Evolutionary conservation across 2,329 filamentous ascomycete genomes (phyloP).

Genomic region (Colletotrichum plurivorum): DNA sequence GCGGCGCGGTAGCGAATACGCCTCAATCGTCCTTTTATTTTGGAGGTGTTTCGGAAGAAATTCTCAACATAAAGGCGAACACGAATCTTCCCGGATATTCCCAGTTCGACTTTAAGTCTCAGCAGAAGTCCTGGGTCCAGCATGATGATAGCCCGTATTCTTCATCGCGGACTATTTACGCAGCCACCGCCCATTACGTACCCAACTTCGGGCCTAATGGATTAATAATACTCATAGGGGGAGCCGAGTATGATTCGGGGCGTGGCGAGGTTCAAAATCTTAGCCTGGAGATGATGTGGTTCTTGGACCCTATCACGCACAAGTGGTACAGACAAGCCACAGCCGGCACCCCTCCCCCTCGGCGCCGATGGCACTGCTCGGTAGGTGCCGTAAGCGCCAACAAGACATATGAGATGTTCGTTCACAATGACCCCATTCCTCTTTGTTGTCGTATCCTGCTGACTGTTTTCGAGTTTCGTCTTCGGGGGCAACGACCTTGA

Average conservation of each 20-base stretch:
- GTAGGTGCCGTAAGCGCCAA: slow-evolving; percentile 14
- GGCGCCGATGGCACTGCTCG: slow-evolving; percentile 13
- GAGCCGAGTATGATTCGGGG: neutral
- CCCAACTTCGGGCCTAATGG: slow-evolving; percentile 25
- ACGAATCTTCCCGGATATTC: neutral
- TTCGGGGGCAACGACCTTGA: slow-evolving; percentile 22
- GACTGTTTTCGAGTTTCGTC: slow-evolving; percentile 21
- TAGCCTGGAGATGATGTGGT: slow-evolving; percentile 22
- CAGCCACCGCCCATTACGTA: slow-evolving; percentile 13
- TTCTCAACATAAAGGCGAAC: neutral
- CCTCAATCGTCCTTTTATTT: slow-evolving; percentile 19
- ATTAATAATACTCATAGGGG: slow-evolving; percentile 28
- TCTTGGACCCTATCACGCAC: slow-evolving; percentile 27
- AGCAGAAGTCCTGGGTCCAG: neutral
- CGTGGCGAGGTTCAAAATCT: neutral
- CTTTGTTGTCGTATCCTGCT: neutral
- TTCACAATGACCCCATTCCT: neutral
- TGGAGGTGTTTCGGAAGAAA: slow-evolving; percentile 4
- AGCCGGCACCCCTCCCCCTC: slow-evolving; percentile 12
- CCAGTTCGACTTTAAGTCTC: slow-evolving; percentile 22
- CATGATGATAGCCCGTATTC: slow-evolving; percentile 7
- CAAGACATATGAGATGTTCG: slow-evolving; percentile 35
- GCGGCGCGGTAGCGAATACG: neutral
- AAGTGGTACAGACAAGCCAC: slow-evolving; percentile 33
- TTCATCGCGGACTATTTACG: neutral